These are phyloP conservation scores for Boletus reticulatus DNA, from an alignment of 768 basidiomycete species.

Conservation along the genomic window DNA sequence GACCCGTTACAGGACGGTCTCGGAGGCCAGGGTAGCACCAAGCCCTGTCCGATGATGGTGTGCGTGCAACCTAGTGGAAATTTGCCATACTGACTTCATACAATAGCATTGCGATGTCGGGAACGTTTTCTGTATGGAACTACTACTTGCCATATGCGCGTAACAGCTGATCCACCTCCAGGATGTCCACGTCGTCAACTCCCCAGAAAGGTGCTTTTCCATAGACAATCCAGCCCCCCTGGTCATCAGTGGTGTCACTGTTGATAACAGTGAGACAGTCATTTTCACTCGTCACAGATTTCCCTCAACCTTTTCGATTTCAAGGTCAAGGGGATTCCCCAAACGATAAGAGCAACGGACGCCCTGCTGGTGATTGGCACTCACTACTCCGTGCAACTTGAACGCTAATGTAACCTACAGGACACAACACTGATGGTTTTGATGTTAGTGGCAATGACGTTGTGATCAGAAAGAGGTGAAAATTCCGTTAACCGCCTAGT, in stretches of 20 bases:
- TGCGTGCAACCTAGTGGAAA: conserved; percentile 12
- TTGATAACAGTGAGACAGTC: conserved; percentile 54
- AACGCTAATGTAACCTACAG: conserved; percentile 14
- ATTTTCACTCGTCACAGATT: neutral
- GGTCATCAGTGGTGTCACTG: conserved; percentile 44
- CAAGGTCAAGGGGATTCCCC: conserved; percentile 51
- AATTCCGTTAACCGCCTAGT: neutral
- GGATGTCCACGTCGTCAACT: conserved; percentile 39
- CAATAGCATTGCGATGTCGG: conserved; percentile 39
- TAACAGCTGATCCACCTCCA: conserved; percentile 7
- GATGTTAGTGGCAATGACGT: conserved; percentile 38
- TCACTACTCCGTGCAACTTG: neutral
- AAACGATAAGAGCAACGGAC: conserved; percentile 49
- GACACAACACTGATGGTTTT: conserved; percentile 52
- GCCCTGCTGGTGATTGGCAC: conserved; percentile 40
- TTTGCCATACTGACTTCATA: neutral
- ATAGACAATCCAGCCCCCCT: conserved; percentile 28
- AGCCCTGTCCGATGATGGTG: conserved; percentile 42
- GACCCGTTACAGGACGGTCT: conserved; percentile 23
- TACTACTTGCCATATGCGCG: neutral
- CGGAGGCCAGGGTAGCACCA: conserved; percentile 14
- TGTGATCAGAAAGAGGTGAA: conserved; percentile 31
- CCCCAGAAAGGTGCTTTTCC: conserved; percentile 35
- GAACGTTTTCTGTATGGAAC: conserved; percentile 34
- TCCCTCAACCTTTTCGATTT: neutral